Evolutionary conservation across 2,329 filamentous ascomycete species (phyloP).

Genomic region (Colletotrichum scovillei): DNA sequence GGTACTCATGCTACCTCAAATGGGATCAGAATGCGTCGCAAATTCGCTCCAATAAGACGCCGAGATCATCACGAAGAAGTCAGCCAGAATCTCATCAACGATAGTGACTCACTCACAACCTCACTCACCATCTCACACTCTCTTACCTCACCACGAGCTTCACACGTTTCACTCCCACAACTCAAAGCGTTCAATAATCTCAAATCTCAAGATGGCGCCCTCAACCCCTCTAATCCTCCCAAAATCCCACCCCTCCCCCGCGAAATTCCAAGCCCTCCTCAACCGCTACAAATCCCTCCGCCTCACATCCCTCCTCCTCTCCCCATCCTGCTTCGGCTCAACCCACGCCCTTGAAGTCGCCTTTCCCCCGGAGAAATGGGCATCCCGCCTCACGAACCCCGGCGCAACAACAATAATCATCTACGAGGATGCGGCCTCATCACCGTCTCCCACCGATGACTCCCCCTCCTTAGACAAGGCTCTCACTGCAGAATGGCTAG

Average conservation of each 20-base stretch:
- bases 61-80: background rate
- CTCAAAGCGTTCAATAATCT: background rate
- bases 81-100: background rate
- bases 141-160: no score
- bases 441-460: background rate
- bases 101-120: background rate
- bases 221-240: slow-evolving; percentile 9
- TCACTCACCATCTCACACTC: background rate
- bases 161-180: background rate
- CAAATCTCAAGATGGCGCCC: background rate
- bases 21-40: background rate
- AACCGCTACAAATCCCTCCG: slow-evolving; percentile 28
- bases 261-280: background rate
- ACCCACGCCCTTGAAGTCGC: slow-evolving; percentile 27
- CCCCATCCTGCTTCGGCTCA: slow-evolving; percentile 23
- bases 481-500: slow-evolving; percentile 2
- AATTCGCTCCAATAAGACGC: background rate
- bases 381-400: slow-evolving; percentile 5
- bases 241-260: slow-evolving; percentile 1
- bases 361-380: slow-evolving; percentile 18
- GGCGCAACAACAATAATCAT: slow-evolving; percentile 24
- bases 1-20: no score
- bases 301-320: slow-evolving; percentile 23
- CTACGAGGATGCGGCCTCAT: background rate
- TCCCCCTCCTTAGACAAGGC: background rate